Evolutionary conservation across 495 filamentous ascomycete genomes (phyloP).

Genomic region (Penicilliopsis zonata): DNA sequence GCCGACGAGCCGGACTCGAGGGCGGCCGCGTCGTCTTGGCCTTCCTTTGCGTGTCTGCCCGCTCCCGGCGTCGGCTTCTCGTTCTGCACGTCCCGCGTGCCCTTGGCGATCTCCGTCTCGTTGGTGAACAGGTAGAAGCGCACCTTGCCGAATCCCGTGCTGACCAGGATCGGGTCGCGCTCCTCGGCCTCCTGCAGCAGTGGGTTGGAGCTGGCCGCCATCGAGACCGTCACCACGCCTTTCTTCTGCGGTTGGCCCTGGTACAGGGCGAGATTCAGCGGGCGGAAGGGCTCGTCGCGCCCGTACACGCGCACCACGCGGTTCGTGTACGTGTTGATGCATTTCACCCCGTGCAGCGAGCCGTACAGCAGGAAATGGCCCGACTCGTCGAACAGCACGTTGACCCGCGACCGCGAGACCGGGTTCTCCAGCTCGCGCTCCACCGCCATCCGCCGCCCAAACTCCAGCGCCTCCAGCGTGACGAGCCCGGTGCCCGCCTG

Average conservation of each 20-base stretch:
- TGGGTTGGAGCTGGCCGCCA: constrained; percentile 91
- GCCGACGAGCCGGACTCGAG: constrained; percentile 68
- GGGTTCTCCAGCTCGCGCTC: constrained; percentile 75
- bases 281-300: constrained; percentile 75
- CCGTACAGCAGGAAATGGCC: constrained; percentile 93
- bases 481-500: constrained; percentile 73
- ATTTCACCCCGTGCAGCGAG: constrained; percentile 80
- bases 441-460: constrained; percentile 76
- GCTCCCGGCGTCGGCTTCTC: constrained; percentile 56
- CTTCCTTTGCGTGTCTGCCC: constrained; percentile 18
- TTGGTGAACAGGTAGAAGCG: constrained; percentile 99
- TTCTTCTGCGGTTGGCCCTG: constrained; percentile 93
- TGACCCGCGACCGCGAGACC: constrained; percentile 55
- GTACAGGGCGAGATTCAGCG: constrained; percentile 77
- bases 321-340: constrained; percentile 91
- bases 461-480: constrained; percentile 78
- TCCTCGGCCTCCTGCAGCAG: constrained; percentile 86
- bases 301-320: constrained; percentile 78
- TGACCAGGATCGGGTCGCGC: constrained; percentile 79
- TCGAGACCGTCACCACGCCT: constrained; percentile 83
- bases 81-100: constrained; percentile 84
- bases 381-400: constrained; percentile 91
- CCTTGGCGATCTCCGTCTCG: constrained; percentile 71
- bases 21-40: constrained; percentile 48
- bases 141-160: constrained; percentile 74